Conservation (phyloP, 148 eudicot species). For the Heliosperma pusillum region DNA sequence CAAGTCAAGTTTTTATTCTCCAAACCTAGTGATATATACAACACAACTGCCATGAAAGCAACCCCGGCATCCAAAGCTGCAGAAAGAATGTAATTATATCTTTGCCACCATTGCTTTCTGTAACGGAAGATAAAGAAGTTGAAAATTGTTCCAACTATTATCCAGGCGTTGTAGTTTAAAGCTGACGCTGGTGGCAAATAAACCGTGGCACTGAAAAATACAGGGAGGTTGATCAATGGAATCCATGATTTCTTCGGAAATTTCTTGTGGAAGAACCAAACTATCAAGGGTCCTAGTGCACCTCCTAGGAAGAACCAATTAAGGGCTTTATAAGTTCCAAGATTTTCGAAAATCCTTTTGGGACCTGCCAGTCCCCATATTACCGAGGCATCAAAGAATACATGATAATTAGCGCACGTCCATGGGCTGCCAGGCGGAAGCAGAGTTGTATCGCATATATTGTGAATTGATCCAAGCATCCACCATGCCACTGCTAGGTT, state of each 20-base stretch:
- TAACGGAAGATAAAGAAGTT: slow-evolving; percentile 76
- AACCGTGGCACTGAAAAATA: slow-evolving; percentile 78
- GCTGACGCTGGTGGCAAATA: slow-evolving; percentile 84
- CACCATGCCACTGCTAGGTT: slow-evolving; percentile 82
- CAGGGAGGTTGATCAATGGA: slow-evolving; percentile 81
- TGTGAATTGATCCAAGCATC: slow-evolving; percentile 59
- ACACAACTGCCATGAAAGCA: slow-evolving; percentile 85
- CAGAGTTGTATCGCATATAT: slow-evolving; percentile 69
- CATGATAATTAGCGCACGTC: slow-evolving; percentile 82
- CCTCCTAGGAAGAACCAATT: slow-evolving; percentile 97
- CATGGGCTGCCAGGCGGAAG: slow-evolving; percentile 87
- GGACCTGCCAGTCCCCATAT: slow-evolving; percentile 97
- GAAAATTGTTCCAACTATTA: slow-evolving; percentile 71
- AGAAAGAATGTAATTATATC: slow-evolving; percentile 84
- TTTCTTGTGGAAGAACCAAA: slow-evolving; percentile 79
- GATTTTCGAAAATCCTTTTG: slow-evolving; percentile 67
- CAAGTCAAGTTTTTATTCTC: slow-evolving; percentile 54
- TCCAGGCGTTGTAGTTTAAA: slow-evolving; percentile 80
- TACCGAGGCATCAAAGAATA: slow-evolving; percentile 91
- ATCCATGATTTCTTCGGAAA: slow-evolving; percentile 86
- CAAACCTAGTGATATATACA: slow-evolving; percentile 65
- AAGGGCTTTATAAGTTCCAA: slow-evolving; percentile 69
- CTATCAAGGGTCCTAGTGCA: slow-evolving; percentile 65
- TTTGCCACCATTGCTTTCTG: slow-evolving; percentile 87
- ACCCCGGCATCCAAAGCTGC: slow-evolving; percentile 96